These are phyloP conservation scores for Lagenidium giganteum DNA, from an alignment of 352 stramenopile genomes.

Conservation along the genomic window DNA sequence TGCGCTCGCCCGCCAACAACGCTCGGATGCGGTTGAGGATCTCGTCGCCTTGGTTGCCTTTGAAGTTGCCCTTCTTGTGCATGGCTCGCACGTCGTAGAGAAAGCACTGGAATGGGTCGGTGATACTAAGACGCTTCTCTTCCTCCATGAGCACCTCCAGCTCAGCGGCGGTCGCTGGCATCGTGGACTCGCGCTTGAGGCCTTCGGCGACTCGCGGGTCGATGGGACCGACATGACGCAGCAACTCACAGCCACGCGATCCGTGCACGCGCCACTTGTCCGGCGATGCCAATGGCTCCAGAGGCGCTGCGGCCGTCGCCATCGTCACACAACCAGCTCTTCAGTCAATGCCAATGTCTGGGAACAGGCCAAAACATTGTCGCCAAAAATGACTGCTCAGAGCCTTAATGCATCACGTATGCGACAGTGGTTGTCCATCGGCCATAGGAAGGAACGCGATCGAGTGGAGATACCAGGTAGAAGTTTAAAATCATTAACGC, in stretches of 20 bases:
- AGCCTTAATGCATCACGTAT: too few relatives aligned
- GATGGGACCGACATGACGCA: constrained; percentile 37
- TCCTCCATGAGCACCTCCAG: constrained; percentile 54
- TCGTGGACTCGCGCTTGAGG: constrained; percentile 20
- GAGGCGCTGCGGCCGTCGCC: too few relatives aligned
- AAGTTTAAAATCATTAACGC: too few relatives aligned
- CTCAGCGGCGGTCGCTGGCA: constrained; percentile 14
- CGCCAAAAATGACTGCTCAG: too few relatives aligned
- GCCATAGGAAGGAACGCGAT: too few relatives aligned
- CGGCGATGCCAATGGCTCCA: background rate
- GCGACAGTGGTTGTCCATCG: too few relatives aligned
- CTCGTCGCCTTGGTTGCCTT: constrained; percentile 38
- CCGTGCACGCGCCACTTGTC: constrained; percentile 25
- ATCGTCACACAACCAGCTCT: too few relatives aligned
- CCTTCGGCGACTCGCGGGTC: constrained; percentile 60
- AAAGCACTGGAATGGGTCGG: constrained; percentile 53
- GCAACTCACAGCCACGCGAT: constrained; percentile 35
- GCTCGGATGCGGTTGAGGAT: constrained; percentile 51
- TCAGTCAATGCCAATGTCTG: too few relatives aligned
- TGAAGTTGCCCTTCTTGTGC: constrained; percentile 65
- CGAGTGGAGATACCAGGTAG: too few relatives aligned
- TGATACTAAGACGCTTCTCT: constrained; percentile 52
- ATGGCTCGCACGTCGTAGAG: constrained; percentile 61
- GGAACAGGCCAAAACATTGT: too few relatives aligned
- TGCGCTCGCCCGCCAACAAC: constrained; percentile 25